Percentiles rank a stretch among this genome's conserved stretches.
Evolutionary conservation across 1,139 yeast genomes (phyloP).

Genomic region (Debaryomycetaceae sp.): DNA sequence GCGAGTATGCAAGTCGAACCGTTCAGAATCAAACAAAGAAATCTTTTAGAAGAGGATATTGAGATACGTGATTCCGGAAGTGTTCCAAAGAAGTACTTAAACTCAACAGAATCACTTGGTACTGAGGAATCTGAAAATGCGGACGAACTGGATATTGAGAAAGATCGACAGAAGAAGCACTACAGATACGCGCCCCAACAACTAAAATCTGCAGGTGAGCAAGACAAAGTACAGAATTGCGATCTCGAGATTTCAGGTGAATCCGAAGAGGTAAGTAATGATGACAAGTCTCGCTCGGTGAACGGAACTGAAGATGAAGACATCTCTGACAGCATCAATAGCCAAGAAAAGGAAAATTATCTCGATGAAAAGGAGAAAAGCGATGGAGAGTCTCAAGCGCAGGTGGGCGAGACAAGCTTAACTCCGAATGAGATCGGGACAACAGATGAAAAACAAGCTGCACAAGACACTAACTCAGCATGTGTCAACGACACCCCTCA

Average conservation of each 20-base stretch:
- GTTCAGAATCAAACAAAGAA: no score
- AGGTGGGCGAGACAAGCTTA: no score
- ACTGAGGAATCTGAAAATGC: neutral
- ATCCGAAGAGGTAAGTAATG: constrained; percentile 3
- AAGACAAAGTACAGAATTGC: constrained; percentile 6
- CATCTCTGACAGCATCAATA: neutral
- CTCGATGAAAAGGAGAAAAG: constrained; percentile 2
- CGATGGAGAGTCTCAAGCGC: neutral
- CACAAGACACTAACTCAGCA: no score
- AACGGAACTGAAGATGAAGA: neutral
- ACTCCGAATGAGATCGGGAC: no score
- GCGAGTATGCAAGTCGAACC: no score
- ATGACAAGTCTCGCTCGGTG: constrained; percentile 4
- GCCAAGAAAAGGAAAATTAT: constrained; percentile 3
- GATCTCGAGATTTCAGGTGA: constrained; percentile 2
- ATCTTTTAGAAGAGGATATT: neutral
- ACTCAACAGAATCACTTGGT: neutral
- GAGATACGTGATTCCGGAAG: neutral
- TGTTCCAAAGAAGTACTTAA: neutral
- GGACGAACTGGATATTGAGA: neutral
- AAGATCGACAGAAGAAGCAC: no score
- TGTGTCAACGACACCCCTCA: neutral
- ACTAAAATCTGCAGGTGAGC: neutral
- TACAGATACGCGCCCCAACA: no score
- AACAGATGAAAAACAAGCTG: no score